phyloP scores from a whole-genome alignment of 2,329 filamentous ascomycete species.

The Fusarium dimerum region DNA sequence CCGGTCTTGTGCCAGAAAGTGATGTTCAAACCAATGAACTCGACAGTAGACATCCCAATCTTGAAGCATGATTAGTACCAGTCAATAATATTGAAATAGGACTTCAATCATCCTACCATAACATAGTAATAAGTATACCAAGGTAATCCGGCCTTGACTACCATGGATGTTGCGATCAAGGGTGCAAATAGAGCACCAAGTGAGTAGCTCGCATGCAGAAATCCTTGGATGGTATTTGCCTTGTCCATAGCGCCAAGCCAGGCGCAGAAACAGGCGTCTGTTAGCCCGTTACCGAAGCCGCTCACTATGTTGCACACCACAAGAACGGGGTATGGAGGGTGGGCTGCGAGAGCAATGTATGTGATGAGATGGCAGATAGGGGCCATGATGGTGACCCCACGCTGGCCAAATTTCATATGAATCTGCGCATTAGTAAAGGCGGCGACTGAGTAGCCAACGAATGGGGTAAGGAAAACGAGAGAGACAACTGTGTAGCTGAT shows the following conservation, averaged over 20 bases:
- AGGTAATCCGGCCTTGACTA: conserved; percentile 55
- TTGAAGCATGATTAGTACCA: conserved; percentile 8
- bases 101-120: conserved; percentile 53
- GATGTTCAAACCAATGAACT: conserved; percentile 50
- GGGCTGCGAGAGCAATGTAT: conserved; percentile 59
- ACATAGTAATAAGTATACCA: conserved; percentile 75
- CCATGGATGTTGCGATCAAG: conserved; percentile 66
- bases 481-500: conserved; percentile 62
- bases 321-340: conserved; percentile 66
- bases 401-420: conserved; percentile 62
- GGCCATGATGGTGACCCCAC: conserved; percentile 65
- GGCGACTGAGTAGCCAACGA: conserved; percentile 62
- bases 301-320: conserved; percentile 63
- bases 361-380: conserved; percentile 62
- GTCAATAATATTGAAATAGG: neutral
- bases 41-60: conserved; percentile 53
- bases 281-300: conserved; percentile 67
- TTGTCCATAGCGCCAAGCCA: conserved; percentile 66
- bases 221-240: conserved; percentile 66
- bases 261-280: conserved; percentile 52
- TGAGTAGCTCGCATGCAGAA: conserved; percentile 67
- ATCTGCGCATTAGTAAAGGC: conserved; percentile 62
- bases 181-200: conserved; percentile 65
- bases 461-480: conserved; percentile 64
- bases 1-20: conserved; percentile 64